phyloP scores from a whole-genome alignment of 2,329 filamentous ascomycete genomes.

The Fusarium nelsonii region DNA sequence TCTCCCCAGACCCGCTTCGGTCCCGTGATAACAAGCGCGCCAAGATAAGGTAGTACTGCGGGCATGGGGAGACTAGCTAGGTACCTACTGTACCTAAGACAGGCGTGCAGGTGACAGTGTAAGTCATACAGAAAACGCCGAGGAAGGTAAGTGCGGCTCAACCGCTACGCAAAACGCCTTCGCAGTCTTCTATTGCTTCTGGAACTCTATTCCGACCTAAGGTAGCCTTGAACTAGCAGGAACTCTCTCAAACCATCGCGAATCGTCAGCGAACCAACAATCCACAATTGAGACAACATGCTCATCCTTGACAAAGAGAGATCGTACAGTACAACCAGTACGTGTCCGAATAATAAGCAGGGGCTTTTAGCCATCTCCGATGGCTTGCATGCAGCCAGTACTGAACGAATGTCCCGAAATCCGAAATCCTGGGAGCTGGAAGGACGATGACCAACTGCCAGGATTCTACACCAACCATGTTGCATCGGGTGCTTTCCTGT shows the following conservation, averaged over 20 bases:
- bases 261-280: constrained; percentile 15
- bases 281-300: not conserved
- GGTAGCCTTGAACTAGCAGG: not conserved
- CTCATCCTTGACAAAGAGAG: not conserved
- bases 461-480: not conserved
- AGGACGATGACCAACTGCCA: constrained; percentile 10
- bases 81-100: too few relatives aligned
- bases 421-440: constrained; percentile 12
- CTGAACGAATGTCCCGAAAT: not conserved
- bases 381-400: constrained; percentile 22
- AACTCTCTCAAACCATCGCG: not conserved
- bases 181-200: constrained; percentile 15
- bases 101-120: not conserved
- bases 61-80: too few relatives aligned
- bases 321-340: not conserved
- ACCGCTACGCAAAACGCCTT: constrained; percentile 6
- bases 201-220: constrained; percentile 4
- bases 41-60: too few relatives aligned
- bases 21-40: too few relatives aligned
- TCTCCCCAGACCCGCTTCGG: not conserved
- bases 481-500: not conserved
- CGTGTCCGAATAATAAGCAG: not conserved
- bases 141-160: constrained; percentile 17
- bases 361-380: constrained; percentile 18
- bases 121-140: constrained; percentile 5